Percentiles rank a stretch among this genome's conserved stretches.
Evolutionary conservation across 1,139 yeast genomes (phyloP).

Genomic region (Pichia sp.): DNA sequence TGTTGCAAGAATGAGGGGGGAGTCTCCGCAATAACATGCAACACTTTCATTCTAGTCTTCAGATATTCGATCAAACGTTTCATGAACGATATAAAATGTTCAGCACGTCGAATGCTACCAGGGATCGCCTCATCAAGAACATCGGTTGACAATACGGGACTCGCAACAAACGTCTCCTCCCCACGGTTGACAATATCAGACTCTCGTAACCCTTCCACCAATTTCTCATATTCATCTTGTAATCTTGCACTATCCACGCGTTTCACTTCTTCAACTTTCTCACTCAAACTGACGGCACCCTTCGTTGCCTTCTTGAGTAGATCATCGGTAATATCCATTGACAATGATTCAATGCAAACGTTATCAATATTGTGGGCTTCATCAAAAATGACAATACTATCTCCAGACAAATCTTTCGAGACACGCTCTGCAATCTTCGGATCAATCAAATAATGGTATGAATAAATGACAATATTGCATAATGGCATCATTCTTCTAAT

Average conservation of each 20-base stretch:
- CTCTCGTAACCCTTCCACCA: conserved; percentile 83
- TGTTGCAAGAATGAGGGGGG: conserved; percentile 91
- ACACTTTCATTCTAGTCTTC: conserved; percentile 94
- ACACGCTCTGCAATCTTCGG: conserved; percentile 97
- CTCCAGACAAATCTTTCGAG: conserved; percentile 85
- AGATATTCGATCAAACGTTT: conserved; percentile 89
- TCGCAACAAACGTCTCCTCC: conserved; percentile 75
- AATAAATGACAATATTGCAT: conserved; percentile 90
- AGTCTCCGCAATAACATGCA: conserved; percentile 95
- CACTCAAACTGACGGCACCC: conserved; percentile 75
- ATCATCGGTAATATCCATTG: conserved; percentile 84
- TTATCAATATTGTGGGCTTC: conserved; percentile 99
- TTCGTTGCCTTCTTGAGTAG: conserved; percentile 66
- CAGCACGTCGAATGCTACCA: conserved; percentile 94
- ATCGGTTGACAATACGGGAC: conserved; percentile 83
- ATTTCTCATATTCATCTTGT: conserved; percentile 83
- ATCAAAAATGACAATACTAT: conserved; percentile 89
- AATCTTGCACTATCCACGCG: conserved; percentile 73
- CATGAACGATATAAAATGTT: conserved; percentile 88
- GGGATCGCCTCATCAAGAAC: conserved; percentile 89
- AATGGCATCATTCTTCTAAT: conserved; percentile 97
- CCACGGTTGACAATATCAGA: conserved; percentile 53
- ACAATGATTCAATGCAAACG: conserved; percentile 93
- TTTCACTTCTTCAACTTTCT: conserved; percentile 76
- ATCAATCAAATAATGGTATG: conserved; percentile 91